Conservation (phyloP, 129 eudicot genomes). For the Kitagawia praeruptora region DNA sequence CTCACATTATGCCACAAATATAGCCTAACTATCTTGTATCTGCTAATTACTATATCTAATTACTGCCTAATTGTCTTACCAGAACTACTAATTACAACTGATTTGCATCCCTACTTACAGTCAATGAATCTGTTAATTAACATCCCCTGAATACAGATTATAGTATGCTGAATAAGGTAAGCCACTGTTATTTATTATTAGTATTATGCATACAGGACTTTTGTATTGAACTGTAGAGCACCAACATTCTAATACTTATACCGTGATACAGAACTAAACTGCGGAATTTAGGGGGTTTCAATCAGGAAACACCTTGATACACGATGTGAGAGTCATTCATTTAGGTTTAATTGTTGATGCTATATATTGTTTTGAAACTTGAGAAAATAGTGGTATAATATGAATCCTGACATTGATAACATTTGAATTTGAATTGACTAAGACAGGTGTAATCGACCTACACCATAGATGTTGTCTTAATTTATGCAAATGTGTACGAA, state of each 20-base stretch:
- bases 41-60: neutral
- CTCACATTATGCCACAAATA: neutral
- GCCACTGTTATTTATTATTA: too few relatives aligned
- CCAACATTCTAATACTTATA: neutral
- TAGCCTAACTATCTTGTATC: neutral
- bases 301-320: too few relatives aligned
- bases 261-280: neutral
- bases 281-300: neutral
- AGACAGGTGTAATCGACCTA: neutral
- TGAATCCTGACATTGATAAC: too few relatives aligned
- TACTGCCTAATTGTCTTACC: neutral
- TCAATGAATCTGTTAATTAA: too few relatives aligned
- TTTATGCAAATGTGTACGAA: neutral
- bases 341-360: neutral
- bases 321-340: neutral
- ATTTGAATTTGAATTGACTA: too few relatives aligned
- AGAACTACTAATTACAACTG: neutral
- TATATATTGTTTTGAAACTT: too few relatives aligned
- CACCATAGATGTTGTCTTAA: neutral
- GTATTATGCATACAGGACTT: neutral
- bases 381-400: too few relatives aligned
- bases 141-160: too few relatives aligned
- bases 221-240: neutral
- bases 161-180: too few relatives aligned
- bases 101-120: neutral